phyloP scores from a whole-genome alignment of 768 basidiomycete species.

The Rhodotorula paludigena region DNA sequence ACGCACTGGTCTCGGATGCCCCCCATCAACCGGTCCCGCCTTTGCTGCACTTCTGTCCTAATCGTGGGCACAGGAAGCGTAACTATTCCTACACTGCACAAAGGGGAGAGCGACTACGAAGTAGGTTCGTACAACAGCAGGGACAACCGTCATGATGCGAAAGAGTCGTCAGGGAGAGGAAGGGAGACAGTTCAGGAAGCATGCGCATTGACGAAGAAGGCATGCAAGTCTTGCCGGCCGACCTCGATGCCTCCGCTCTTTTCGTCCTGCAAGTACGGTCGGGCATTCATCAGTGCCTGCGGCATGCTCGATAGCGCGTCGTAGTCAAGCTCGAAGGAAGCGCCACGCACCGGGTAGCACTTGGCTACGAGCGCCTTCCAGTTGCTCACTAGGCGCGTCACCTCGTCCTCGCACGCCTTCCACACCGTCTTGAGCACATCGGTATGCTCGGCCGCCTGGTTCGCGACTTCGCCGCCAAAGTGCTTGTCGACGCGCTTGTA shows the following conservation, averaged over 20 bases:
- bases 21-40: too few species aligned
- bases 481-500: slow-evolving; percentile 94
- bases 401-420: slow-evolving; percentile 82
- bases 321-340: not conserved
- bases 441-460: slow-evolving; percentile 45
- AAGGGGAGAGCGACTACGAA: too few species aligned
- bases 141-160: too few species aligned
- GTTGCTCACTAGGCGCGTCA: slow-evolving; percentile 65
- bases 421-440: slow-evolving; percentile 73
- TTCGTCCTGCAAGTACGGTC: not conserved
- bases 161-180: too few species aligned
- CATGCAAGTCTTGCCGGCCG: slow-evolving; percentile 6
- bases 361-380: slow-evolving; percentile 66
- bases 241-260: slow-evolving; percentile 14
- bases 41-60: too few species aligned
- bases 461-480: slow-evolving; percentile 60
- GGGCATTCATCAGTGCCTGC: too few species aligned
- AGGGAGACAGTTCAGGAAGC: too few species aligned
- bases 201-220: not conserved
- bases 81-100: too few species aligned
- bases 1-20: too few species aligned
- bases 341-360: slow-evolving; percentile 57
- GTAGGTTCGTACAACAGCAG: too few species aligned
- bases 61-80: too few species aligned
- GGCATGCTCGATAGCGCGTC: too few species aligned